These are phyloP conservation scores for Verticillium nonalfalfae DNA, from an alignment of 2,329 filamentous ascomycete species.

Conservation along the genomic window DNA sequence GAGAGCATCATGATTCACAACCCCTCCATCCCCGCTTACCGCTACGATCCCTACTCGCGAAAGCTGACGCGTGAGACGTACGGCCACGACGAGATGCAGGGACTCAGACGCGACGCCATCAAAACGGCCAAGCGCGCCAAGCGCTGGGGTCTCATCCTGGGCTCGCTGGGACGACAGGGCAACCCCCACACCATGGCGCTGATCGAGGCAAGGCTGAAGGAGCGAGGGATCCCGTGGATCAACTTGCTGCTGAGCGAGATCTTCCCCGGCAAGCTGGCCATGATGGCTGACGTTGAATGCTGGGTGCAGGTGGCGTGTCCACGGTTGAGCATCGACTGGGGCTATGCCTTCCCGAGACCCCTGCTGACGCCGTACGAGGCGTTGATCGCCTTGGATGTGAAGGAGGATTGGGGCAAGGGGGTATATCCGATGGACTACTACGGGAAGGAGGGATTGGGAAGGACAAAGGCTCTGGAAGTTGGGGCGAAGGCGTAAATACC, in stretches of 20 bases:
- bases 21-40: slow-evolving; percentile 80
- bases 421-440: slow-evolving; percentile 99
- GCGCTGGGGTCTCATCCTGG: slow-evolving; percentile 94
- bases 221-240: slow-evolving; percentile 70
- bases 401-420: slow-evolving; percentile 67
- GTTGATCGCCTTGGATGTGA: slow-evolving; percentile 76
- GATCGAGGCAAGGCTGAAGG: slow-evolving; percentile 71
- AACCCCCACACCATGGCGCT: slow-evolving; percentile 88
- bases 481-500: not conserved
- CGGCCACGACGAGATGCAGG: slow-evolving; percentile 85
- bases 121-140: slow-evolving; percentile 65
- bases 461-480: slow-evolving; percentile 52
- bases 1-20: slow-evolving; percentile 99
- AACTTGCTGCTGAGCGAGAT: slow-evolving; percentile 90
- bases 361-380: slow-evolving; percentile 93
- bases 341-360: slow-evolving; percentile 87
- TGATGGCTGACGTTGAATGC: slow-evolving; percentile 91
- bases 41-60: slow-evolving; percentile 94
- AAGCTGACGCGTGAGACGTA: slow-evolving; percentile 89
- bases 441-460: slow-evolving; percentile 80
- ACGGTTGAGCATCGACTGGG: slow-evolving; percentile 97
- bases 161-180: slow-evolving; percentile 85
- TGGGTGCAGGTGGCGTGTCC: slow-evolving; percentile 99
- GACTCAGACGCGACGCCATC: slow-evolving; percentile 72
- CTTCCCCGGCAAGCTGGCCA: slow-evolving; percentile 87